Conservation (phyloP, 768 basidiomycete genomes). For the Pulveroboletus frians region DNA sequence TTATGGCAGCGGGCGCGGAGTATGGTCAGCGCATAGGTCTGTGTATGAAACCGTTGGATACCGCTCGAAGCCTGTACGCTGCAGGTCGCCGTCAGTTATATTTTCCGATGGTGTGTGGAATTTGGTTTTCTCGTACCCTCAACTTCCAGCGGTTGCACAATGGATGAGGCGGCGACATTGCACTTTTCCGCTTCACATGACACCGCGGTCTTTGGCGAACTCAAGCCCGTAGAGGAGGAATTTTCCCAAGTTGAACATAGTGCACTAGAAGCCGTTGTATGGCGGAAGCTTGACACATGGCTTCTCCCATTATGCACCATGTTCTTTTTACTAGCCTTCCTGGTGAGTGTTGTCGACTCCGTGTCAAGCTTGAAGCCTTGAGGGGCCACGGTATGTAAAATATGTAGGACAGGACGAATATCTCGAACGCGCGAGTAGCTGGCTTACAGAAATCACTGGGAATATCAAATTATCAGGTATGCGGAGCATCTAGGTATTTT, state of each 20-base stretch:
- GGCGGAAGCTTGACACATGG: conserved; percentile 46
- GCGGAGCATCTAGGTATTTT: neutral
- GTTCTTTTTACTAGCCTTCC: conserved; percentile 47
- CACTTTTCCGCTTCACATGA: neutral
- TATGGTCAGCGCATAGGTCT: too few species aligned
- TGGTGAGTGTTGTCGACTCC: conserved; percentile 34
- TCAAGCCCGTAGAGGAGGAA: conserved; percentile 1
- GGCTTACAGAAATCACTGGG: conserved; percentile 50
- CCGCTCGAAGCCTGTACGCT: too few species aligned
- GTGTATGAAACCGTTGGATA: too few species aligned
- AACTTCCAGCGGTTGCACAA: neutral
- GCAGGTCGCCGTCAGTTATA: too few species aligned
- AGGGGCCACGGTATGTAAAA: neutral
- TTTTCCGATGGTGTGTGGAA: too few species aligned
- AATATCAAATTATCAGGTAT: conserved; percentile 27
- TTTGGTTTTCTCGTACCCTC: neutral
- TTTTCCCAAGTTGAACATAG: conserved; percentile 5
- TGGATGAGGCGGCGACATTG: neutral
- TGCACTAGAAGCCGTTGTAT: conserved; percentile 35
- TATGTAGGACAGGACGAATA: conserved; percentile 38
- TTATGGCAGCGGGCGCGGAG: too few species aligned
- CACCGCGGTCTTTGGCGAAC: neutral
- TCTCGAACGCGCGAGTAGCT: conserved; percentile 57
- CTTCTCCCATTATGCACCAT: conserved; percentile 45
- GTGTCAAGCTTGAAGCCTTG: neutral